phyloP scores from a whole-genome alignment of 768 basidiomycete species.

The Chalciporus piperatus region DNA sequence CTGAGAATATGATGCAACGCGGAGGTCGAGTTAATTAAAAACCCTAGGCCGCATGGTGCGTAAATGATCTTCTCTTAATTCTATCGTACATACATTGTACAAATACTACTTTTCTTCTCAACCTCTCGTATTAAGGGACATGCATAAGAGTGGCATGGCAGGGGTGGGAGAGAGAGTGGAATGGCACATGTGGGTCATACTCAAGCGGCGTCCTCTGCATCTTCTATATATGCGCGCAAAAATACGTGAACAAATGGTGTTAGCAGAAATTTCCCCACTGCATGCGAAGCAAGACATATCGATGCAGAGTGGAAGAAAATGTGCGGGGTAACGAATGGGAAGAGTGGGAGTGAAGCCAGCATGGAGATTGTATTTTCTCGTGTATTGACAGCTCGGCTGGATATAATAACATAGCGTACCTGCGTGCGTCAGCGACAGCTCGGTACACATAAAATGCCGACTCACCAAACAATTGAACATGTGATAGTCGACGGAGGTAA shows the following conservation, averaged over 20 bases:
- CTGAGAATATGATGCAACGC: neutral
- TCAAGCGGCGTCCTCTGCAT: conserved; percentile 15
- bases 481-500: neutral
- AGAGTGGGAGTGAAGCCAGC: conserved; percentile 6
- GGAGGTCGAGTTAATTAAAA: neutral
- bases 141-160: conserved; percentile 17
- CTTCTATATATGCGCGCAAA: conserved; percentile 19
- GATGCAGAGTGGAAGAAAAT: conserved; percentile 8
- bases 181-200: conserved; percentile 15
- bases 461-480: conserved; percentile 18
- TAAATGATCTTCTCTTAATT: conserved; percentile 20
- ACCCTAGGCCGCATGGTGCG: too few species aligned
- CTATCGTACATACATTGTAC: conserved; percentile 29
- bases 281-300: conserved; percentile 7
- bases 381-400: conserved; percentile 19
- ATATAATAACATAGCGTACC: conserved; percentile 13
- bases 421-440: conserved; percentile 5
- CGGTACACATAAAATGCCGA: neutral
- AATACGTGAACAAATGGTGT: conserved; percentile 2
- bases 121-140: conserved; percentile 15
- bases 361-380: conserved; percentile 17
- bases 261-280: neutral
- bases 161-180: conserved; percentile 20
- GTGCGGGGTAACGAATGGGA: conserved; percentile 12
- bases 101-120: conserved; percentile 15